Conservation (phyloP, 768 basidiomycete species). For the Pulveroboletus sp. region DNA sequence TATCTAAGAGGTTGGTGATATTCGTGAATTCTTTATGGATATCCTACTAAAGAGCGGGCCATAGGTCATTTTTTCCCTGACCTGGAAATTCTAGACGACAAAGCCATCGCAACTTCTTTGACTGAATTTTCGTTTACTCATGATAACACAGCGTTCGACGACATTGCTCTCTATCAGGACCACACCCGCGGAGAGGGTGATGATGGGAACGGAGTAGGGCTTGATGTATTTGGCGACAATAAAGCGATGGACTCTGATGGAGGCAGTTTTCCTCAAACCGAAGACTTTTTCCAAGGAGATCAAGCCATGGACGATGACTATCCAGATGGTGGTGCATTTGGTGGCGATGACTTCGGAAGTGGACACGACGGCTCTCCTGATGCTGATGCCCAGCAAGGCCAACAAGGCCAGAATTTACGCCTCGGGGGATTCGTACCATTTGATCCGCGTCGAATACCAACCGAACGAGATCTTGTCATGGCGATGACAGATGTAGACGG, state of each 20-base stretch:
- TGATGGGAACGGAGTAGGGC: constrained; percentile 24
- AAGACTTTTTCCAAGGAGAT: constrained; percentile 69
- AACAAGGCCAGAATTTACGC: constrained; percentile 34
- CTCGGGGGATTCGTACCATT: constrained; percentile 66
- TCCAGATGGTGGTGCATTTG: constrained; percentile 35
- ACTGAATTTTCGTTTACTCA: constrained; percentile 79
- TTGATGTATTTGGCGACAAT: constrained; percentile 19
- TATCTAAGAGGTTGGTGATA: constrained; percentile 51
- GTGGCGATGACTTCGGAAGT: constrained; percentile 39
- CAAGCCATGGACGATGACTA: constrained; percentile 50
- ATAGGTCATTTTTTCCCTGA: constrained; percentile 73
- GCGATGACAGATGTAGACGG: constrained; percentile 73
- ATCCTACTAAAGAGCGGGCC: constrained; percentile 4
- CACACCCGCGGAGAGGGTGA: constrained; percentile 39
- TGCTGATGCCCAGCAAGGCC: constrained; percentile 37
- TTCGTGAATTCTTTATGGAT: neutral
- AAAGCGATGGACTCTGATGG: constrained; percentile 39
- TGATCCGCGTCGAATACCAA: constrained; percentile 75
- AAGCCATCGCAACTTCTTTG: constrained; percentile 77
- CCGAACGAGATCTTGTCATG: constrained; percentile 77
- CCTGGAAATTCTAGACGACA: constrained; percentile 54
- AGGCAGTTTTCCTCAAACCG: constrained; percentile 36
- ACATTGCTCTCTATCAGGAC: constrained; percentile 55
- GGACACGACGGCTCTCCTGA: constrained; percentile 41
- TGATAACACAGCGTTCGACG: constrained; percentile 55